A percentile compares a stretch with the other conserved stretches of the same genome.
Conservation (phyloP, 106 monocot genomes). For the Dactylorhiza incarnata region DNA sequence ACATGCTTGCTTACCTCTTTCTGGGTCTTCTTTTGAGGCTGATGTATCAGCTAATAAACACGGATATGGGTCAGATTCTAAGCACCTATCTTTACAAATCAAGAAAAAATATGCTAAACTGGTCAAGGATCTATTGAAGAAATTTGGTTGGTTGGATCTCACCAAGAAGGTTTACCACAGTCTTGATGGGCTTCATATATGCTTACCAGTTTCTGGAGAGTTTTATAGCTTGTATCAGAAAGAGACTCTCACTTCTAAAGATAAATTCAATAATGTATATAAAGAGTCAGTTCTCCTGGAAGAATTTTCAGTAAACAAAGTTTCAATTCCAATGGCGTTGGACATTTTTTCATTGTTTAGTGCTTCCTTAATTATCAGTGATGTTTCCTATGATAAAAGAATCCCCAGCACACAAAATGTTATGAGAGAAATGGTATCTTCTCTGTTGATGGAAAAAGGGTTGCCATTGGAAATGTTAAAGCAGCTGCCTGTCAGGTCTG, state of each 20-base stretch:
- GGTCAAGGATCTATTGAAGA: constrained; percentile 76
- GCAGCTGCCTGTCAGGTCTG: constrained; percentile 77
- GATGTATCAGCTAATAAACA: neutral
- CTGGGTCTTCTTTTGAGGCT: constrained; percentile 1
- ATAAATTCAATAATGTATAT: constrained; percentile 8
- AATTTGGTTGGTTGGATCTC: constrained; percentile 77
- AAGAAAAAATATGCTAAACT: constrained; percentile 75
- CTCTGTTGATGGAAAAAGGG: constrained; percentile 46
- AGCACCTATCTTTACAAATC: constrained; percentile 37
- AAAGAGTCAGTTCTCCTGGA: constrained; percentile 15
- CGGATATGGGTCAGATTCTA: constrained; percentile 9
- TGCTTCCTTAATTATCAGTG: constrained; percentile 33
- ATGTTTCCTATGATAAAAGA: constrained; percentile 28
- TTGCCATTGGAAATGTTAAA: constrained; percentile 36
- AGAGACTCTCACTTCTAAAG: constrained; percentile 9
- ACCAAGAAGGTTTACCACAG: constrained; percentile 50
- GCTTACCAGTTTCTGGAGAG: constrained; percentile 44
- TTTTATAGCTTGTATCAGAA: constrained; percentile 33
- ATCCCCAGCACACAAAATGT: constrained; percentile 33
- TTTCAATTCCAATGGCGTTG: constrained; percentile 28
- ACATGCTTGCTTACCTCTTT: neutral
- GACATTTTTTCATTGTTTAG: constrained; percentile 38
- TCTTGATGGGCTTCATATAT: constrained; percentile 45
- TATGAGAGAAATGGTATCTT: constrained; percentile 58
- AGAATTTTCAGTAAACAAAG: constrained; percentile 18